Base-by-base conservation (phyloP, 2,329 filamentous ascomycete species). In the Alternaria ethzedia region DNA sequence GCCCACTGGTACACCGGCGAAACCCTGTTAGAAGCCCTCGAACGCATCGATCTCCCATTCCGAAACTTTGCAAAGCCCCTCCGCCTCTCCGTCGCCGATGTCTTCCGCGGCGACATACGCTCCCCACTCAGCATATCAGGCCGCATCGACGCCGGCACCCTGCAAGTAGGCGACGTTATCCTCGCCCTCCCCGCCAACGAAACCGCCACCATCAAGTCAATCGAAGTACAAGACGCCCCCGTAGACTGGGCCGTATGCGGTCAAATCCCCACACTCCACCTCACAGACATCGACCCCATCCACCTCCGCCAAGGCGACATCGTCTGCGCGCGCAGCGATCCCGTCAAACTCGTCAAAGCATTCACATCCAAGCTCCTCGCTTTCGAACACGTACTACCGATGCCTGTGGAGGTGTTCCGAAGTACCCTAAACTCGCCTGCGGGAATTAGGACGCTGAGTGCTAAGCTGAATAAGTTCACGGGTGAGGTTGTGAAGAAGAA, bases 221-320 rank as follows among this genome's bases (percentile, higher is more conserved):
- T 99, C 51, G 90, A 96, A 77, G 86, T 94, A 10, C 91, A 95
- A 75, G 86, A 88, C 21, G 87, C 91, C 54, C 82, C 87, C 1
- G 87, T 86, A 12, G 94, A 97, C 63, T 99, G 94, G 93, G 93
- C 92, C 0, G 94, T 97, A 13, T 94, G 95, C 1, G 95, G 95
- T 1, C 93, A 98, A 75, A 97, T 96, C 63, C 88, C 92, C 15
- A 90, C 90, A 0, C 83, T 99, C n/a, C 91, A 96, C 69, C 85
- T 99, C 52, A 86, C 89, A 9, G 91, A 95, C 69, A 93, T 97
- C 75, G 95, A 98, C 71, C 87, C 92, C 0, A 87, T 92, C 15
- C 91, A 97, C 72, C 86, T 99, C 10, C 80, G 80, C 28, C 72
- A 91, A 8, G 96, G 96, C 20, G 94, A 98, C 75, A 91, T 98